Conservation (phyloP, 1,284 basidiomycete genomes). For the Boletus nobilissimus region DNA sequence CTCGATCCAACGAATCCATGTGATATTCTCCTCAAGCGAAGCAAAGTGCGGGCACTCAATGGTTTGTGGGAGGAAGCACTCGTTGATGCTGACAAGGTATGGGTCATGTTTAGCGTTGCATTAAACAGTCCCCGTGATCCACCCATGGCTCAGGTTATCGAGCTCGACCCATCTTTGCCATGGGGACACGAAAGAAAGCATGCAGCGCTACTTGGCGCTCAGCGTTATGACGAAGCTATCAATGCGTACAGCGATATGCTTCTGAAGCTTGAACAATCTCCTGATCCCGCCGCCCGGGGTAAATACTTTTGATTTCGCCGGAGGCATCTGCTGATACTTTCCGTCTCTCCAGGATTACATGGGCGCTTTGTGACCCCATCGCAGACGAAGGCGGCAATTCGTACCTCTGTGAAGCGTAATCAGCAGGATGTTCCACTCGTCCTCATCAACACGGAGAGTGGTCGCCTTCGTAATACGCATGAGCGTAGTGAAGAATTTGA, state of each 20-base stretch:
- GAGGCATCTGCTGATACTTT: not conserved
- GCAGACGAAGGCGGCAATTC: slow-evolving; percentile 14
- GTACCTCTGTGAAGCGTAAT: not conserved
- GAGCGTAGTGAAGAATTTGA: not conserved
- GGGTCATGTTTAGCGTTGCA: not conserved
- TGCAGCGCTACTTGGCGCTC: not conserved
- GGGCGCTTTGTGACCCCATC: slow-evolving; percentile 8
- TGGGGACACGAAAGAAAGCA: slow-evolving; percentile 1
- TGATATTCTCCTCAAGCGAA: slow-evolving; percentile 8
- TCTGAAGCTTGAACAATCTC: not conserved
- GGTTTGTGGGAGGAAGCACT: slow-evolving; percentile 13
- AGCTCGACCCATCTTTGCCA: slow-evolving; percentile 1
- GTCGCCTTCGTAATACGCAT: not conserved
- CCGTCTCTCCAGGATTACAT: not conserved
- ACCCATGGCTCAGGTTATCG: not conserved
- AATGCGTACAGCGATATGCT: not conserved
- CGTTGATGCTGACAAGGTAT: slow-evolving; percentile 13
- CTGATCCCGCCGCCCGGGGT: not conserved
- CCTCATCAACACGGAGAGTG: not conserved
- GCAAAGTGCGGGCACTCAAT: not conserved
- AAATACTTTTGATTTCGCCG: not conserved
- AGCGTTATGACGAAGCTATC: not conserved
- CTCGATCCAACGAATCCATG: not conserved
- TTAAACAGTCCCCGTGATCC: not conserved
- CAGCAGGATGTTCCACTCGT: not conserved